Conservation (phyloP, 2,329 filamentous ascomycete genomes). For the Trichoderma guizhouense region DNA sequence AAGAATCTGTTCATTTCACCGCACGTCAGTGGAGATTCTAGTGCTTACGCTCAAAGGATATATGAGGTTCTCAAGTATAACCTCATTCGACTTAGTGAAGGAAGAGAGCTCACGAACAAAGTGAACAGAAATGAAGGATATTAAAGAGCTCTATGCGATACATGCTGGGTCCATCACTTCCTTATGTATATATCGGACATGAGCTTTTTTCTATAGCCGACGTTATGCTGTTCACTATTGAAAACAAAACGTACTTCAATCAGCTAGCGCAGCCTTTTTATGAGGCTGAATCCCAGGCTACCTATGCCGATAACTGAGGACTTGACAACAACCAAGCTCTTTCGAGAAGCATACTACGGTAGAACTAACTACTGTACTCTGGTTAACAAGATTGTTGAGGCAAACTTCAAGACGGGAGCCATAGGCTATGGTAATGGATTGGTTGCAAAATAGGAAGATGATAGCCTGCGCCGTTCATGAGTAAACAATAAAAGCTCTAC, state of each 20-base stretch:
- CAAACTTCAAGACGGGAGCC: too few relatives aligned
- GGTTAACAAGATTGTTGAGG: not conserved
- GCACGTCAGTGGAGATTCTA: slow-evolving; percentile 45
- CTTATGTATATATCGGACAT: not conserved
- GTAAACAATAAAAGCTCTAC: not conserved
- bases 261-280: not conserved
- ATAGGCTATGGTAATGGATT: too few relatives aligned
- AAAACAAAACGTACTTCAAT: not conserved
- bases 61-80: slow-evolving; percentile 44
- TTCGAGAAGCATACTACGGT: too few relatives aligned
- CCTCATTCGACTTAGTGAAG: slow-evolving; percentile 36
- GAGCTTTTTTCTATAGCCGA: not conserved
- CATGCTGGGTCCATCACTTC: not conserved
- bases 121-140: slow-evolving; percentile 36
- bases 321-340: not conserved
- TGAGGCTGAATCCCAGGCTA: not conserved
- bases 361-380: too few relatives aligned
- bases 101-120: slow-evolving; percentile 38
- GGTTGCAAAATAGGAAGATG: not conserved
- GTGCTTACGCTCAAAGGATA: slow-evolving; percentile 39
- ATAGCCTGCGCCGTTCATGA: not conserved
- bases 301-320: too few relatives aligned
- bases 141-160: not conserved
- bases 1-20: slow-evolving; percentile 64
- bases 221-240: not conserved